Evolutionary conservation across 2,329 filamentous ascomycete species (phyloP), one percentile per base, ranked within the genome.

Genomic region (Monosporascus sp.): DNA sequence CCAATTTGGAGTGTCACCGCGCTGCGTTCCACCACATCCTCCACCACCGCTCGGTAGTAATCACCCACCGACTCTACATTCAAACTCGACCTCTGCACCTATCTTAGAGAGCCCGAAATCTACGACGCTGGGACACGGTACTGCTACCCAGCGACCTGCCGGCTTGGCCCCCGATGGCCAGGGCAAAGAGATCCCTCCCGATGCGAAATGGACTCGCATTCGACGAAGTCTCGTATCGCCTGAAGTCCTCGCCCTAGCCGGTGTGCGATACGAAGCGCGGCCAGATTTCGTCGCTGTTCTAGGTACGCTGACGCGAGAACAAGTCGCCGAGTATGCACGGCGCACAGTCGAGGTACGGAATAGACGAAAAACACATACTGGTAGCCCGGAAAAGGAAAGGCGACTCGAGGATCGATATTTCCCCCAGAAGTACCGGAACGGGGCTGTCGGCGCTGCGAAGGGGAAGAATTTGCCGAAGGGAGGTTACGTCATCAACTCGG

Each of bases 151-250:
- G 47, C 65, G 64, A 3, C 62, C 59, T 50, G 62, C 68, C 38
- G 72, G 70, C 3, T 68, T 85, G 3, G 80, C 75, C 0, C 83
- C 83, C 0, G 83, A 86, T 58, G 72, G 76, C 22, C 73, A 77
- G 34, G 83, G 83, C 2, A 72, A 75, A 5, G 74, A 79, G 14
- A 86, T 86, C 2, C 76, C 76, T 0, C 61, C 75, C 2, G 78
- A 83, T 25, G 82, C 81, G 2, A 74, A 75, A 48, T 85, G 82
- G 82, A 85, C 82, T 4, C 77, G 74, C 52, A 81, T 85, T 36
- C 74, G 71, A 51, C 75, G 82, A 14, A 70, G 69, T 1, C 70
- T 83, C 0, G 74, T 85, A 8, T 83, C 80, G n/a, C 76, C 78
- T 5, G 80, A 83, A 57, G 79, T 83, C 0, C 70, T 85, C 3